These are phyloP conservation scores for Rosellinia necatrix DNA, from an alignment of 2,329 filamentous ascomycete species.

Conservation along the genomic window DNA sequence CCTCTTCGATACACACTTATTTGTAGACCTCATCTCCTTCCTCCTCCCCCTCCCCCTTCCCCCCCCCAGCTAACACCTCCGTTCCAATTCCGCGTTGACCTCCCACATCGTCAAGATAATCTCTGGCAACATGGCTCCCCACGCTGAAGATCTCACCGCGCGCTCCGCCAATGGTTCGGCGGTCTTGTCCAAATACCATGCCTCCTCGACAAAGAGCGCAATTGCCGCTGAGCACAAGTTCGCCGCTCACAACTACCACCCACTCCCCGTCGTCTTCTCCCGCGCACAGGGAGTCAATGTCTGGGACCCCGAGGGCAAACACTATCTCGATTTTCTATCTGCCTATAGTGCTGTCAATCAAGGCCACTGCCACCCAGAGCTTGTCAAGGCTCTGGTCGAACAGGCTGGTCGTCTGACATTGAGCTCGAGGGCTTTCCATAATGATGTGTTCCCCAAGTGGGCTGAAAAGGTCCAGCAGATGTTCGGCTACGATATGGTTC, in stretches of 20 bases:
- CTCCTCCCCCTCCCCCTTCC: conserved; percentile 15
- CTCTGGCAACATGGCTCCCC: conserved; percentile 58
- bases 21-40: conserved; percentile 2
- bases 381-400: conserved; percentile 86
- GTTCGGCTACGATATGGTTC: conserved; percentile 96
- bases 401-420: conserved; percentile 89
- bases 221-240: conserved; percentile 81
- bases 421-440: conserved; percentile 95
- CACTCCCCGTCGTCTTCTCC: conserved; percentile 90
- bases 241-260: conserved; percentile 98
- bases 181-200: conserved; percentile 63
- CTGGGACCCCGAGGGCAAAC: conserved; percentile 94
- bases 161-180: conserved; percentile 42
- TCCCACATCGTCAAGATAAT: conserved; percentile 8
- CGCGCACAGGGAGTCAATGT: conserved; percentile 83
- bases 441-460: conserved; percentile 96
- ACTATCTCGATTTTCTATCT: conserved; percentile 97
- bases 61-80: conserved; percentile 8
- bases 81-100: background rate
- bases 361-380: conserved; percentile 95
- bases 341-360: conserved; percentile 98
- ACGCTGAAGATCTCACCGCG: conserved; percentile 52
- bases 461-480: conserved; percentile 87
- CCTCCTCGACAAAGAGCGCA: conserved; percentile 76
- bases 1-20: background rate